Evolutionary conservation across 1,284 basidiomycete genomes (phyloP), one percentile per base, ranked within the genome.

Genomic region (Ganoderma leucocontextum): DNA sequence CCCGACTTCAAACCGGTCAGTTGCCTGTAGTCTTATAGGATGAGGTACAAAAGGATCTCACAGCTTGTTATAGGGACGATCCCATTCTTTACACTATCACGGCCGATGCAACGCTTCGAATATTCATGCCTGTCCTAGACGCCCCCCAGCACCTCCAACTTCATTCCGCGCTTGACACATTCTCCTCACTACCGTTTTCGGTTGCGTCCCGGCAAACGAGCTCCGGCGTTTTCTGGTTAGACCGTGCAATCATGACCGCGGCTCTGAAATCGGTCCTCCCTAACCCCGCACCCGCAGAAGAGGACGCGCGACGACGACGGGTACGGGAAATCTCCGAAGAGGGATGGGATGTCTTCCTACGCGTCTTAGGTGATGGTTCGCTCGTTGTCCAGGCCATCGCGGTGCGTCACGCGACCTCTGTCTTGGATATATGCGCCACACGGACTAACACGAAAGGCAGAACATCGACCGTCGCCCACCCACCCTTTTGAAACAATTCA

Each of bases 381-480:
- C 74, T 94, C 33, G 82, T 92, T 4, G 80, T 96, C 36, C 89
- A 89, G 61, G 93, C 92, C 6, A 86, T 96, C 62, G 86, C 90
- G 55, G 95, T 95, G 78, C 77, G 92, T 82, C 60, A 17, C 12
- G 38, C 7, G 4, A 35, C 7, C 19, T 33, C 4, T 41, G 35
- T 4, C 33, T 57, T 33, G 33, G 4, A 25, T 64, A 12, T 65
- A 44, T 47, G 29, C 62, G 25, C 41, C 22, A 41, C 39, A 25
- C 61, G 22, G 53, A 19, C 55, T 64, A 19, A 59, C 52, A 15
- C 52, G 36, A 17, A 17, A 2, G 22, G 1, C 65, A 89, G 95
- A 96, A 97, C 79, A 89, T 97, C 70, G 95, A 97, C 76, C 86
- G 92, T n/a, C 87, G 92, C 72, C 95, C 96, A 6, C 95, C 95